Evolutionary conservation across 2,329 filamentous ascomycete species (phyloP).

Genomic region (Tolypocladium ophioglossoides): DNA sequence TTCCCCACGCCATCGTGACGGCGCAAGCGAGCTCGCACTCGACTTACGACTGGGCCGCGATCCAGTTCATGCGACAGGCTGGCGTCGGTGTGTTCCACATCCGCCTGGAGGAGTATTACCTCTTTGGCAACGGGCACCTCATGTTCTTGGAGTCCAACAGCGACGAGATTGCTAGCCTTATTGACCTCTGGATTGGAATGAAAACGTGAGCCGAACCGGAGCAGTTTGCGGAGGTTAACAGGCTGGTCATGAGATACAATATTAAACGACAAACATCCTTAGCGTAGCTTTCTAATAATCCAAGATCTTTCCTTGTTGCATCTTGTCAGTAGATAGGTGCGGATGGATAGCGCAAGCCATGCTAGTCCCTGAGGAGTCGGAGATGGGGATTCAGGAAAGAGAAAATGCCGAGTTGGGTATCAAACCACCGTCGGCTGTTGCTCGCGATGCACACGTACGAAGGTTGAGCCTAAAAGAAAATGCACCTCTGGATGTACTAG

Average conservation of each 20-base stretch:
- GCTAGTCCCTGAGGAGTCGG: not conserved
- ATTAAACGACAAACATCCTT: too few species aligned
- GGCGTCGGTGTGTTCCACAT: constrained; percentile 34
- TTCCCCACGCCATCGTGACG: constrained; percentile 39
- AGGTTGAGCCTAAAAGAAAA: too few species aligned
- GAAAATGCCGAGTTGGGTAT: not conserved
- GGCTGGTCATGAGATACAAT: not conserved
- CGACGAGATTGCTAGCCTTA: constrained; percentile 24
- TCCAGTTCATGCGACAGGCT: constrained; percentile 39
- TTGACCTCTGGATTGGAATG: constrained; percentile 25
- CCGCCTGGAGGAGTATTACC: constrained; percentile 28
- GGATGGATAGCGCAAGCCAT: not conserved
- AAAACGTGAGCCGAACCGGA: not conserved
- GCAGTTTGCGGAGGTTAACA: not conserved
- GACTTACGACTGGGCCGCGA: constrained; percentile 44
- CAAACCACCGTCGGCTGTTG: not conserved
- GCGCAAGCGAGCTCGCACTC: constrained; percentile 42
- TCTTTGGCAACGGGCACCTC: constrained; percentile 45
- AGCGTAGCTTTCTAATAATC: too few species aligned
- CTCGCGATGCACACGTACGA: not conserved
- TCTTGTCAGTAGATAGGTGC: too few species aligned
- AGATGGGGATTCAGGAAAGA: not conserved
- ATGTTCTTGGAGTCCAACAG: constrained; percentile 44
- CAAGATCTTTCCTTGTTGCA: too few species aligned
- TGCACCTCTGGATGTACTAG: too few species aligned